Base-by-base conservation (phyloP, 2,329 filamentous ascomycete species). In the Colletotrichum caudatum region DNA sequence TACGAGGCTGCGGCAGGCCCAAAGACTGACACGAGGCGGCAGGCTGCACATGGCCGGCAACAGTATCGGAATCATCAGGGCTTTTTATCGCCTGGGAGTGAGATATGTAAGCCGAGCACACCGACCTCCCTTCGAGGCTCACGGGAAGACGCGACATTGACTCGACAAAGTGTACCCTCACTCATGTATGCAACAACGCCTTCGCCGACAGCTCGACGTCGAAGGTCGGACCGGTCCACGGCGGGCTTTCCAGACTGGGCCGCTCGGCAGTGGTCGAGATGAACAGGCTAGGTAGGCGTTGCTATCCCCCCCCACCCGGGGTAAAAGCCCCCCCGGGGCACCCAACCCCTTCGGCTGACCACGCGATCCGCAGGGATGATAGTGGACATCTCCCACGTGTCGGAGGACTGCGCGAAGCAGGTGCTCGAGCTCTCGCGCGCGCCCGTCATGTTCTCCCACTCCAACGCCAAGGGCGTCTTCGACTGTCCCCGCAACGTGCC, bases 401-500 rank as follows among this genome's bases (percentile, higher is more conserved):
- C 75, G 2, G 74, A 79, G 20, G 74, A 77, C 29, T 74, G 69
- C n/a, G 73, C 73, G 6, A 64, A 64, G 12, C 74, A 78, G 35
- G 77, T 77, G 5, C 71, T 80, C 5, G 44, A 68, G 3, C 50
- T 77, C 1, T 74, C 78, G 16, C 68, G 72, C 9, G 78, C 79
- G 1, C 79, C 79, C 0, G 68, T 79, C 58, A 78, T 80, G 63
- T 80, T 79, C 72, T 79, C 78, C 1, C 79, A 80, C 64, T 80
- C 78, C n/a, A 76, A 74, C 68, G 76, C 72, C 62, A 74, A 71
- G 41, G 75, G 44, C 14, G 68, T 74, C 33, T 75, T 71, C 64
- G 73, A 74, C 51, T 76, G 72, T 50, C 71, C 76, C 18, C 79
- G 83, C 18, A 82, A 84, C 57, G 82, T 83, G 3, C 80, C 83